A percentile compares a stretch with the other conserved stretches of the same genome.
These are phyloP conservation scores for Cystofilobasidium capitatum DNA, from an alignment of 768 basidiomycete species.

Conservation along the genomic window DNA sequence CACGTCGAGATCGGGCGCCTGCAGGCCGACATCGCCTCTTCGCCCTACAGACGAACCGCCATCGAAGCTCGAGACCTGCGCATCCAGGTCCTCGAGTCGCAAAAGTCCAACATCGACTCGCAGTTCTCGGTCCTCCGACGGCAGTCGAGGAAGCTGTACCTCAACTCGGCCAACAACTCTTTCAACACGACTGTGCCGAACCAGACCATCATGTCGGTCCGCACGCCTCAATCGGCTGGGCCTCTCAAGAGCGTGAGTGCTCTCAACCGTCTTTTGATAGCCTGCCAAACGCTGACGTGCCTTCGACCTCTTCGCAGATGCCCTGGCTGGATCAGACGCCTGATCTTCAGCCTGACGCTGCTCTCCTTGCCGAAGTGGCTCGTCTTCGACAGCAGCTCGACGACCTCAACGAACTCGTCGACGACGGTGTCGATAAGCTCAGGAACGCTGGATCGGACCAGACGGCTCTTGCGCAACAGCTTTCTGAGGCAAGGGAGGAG, in stretches of 20 bases:
- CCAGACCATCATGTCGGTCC: conserved; percentile 19
- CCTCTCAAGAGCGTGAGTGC: conserved; percentile 61
- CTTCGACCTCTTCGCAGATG: conserved; percentile 35
- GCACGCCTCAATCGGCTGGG: conserved; percentile 41
- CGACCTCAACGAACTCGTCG: conserved; percentile 70
- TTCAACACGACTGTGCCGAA: conserved; percentile 51
- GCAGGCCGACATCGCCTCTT: conserved; percentile 57
- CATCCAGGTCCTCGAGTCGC: conserved; percentile 64
- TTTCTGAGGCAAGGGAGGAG: not conserved
- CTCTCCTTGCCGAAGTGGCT: conserved; percentile 50
- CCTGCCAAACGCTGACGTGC: conserved; percentile 56
- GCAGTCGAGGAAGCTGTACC: conserved; percentile 28
- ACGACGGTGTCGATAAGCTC: conserved; percentile 76
- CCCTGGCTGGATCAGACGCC: conserved; percentile 43
- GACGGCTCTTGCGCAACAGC: conserved; percentile 1
- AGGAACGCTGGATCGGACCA: conserved; percentile 56
- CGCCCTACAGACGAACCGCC: conserved; percentile 65
- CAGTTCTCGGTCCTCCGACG: conserved; percentile 11
- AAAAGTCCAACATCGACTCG: conserved; percentile 66
- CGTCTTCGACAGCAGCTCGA: conserved; percentile 49
- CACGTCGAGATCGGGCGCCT: conserved; percentile 65
- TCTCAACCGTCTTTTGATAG: not conserved
- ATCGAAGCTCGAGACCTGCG: conserved; percentile 65
- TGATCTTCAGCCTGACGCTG: conserved; percentile 59
- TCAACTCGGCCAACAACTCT: conserved; percentile 36